Evolutionary conservation across 2,329 filamentous ascomycete species (phyloP), one percentile per base, ranked within the genome.

Genomic region (Penicillium thymicola): DNA sequence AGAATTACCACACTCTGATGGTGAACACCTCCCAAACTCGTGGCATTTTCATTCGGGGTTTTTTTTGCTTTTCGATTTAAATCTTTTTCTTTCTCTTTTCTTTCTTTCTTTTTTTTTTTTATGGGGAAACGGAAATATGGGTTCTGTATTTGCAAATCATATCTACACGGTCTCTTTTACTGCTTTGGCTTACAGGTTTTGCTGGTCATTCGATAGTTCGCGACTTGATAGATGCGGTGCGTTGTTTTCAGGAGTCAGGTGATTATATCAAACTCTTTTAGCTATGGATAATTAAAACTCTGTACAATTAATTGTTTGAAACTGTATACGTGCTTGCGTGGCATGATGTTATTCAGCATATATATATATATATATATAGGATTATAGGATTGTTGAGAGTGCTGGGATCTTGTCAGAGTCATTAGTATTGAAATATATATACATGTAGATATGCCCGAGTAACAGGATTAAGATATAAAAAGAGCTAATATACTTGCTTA

Each of bases 1-100:
- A 66, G 76, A 51, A 67, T 78, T 50, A 66, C 66, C 23, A 49
- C 68, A 6, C 60, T 65, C 23, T 72, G 14, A 51, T 38, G 32
- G 18, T 18, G 23, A n/a, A 27, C 4, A 23, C n/a, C 25, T 23
- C 8, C 34, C 25, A n/a, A 23, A 32, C n/a, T 42, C 37, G 10
- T 52, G 14, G 41, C 54, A 52, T 44, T n/a, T 55, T 30, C 32
- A 36, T 46, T 51, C 16, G 27, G 43, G 27, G 41, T 46, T 41
- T 47, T 46, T 41, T 47, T 50, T 47, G 38, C n/a, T 42, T 41
- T 51, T 32, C 6, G 32, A 40, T 34, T 48, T 32, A 11, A 28
- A 30, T 11, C 11, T 10, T 11, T 30, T 30, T 10, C 4, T 30
- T 32, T 32, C 13, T 13, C 30, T 32, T 32, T 13, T 2, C 11